A percentile compares a stretch with the other conserved stretches of the same genome.
phyloP scores from a whole-genome alignment of 768 basidiomycete genomes.

The Lactifluus subvellereus region DNA sequence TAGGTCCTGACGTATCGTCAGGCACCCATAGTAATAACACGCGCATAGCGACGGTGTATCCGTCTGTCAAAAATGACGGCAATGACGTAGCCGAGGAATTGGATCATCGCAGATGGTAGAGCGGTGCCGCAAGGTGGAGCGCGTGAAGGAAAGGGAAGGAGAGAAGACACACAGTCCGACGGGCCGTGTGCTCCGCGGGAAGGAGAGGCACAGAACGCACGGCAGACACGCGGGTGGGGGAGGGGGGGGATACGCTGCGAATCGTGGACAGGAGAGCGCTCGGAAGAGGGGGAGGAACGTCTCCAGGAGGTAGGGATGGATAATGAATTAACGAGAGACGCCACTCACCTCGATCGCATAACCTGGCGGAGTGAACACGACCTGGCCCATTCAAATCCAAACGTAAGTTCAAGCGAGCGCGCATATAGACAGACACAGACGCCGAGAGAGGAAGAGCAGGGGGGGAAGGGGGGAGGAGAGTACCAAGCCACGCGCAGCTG shows the following conservation, averaged over 20 bases:
- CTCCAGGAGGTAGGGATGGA: not conserved
- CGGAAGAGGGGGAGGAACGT: not conserved
- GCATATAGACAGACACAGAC: not conserved
- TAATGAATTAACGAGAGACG: not conserved
- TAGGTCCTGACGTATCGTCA: not conserved
- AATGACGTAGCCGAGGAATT: not conserved
- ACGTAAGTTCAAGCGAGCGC: not conserved
- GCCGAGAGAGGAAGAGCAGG: too few relatives aligned
- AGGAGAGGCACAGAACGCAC: not conserved
- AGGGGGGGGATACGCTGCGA: not conserved
- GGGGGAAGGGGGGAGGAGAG: not conserved
- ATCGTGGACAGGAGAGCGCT: not conserved
- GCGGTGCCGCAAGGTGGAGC: too few relatives aligned
- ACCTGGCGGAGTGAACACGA: slow-evolving; percentile 62
- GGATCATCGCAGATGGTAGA: too few relatives aligned
- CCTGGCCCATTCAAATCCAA: slow-evolving; percentile 35
- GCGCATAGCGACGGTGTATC: not conserved
- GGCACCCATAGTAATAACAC: not conserved
- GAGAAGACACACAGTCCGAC: not conserved
- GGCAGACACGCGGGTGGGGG: slow-evolving; percentile 4
- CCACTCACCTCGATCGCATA: slow-evolving; percentile 56
- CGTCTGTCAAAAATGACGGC: not conserved
- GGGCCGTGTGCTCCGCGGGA: not conserved
- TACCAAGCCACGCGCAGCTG: not conserved
- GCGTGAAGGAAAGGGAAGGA: too few relatives aligned